Conservation (phyloP, 495 filamentous ascomycete species). For the Talaromyces stipitatus region DNA sequence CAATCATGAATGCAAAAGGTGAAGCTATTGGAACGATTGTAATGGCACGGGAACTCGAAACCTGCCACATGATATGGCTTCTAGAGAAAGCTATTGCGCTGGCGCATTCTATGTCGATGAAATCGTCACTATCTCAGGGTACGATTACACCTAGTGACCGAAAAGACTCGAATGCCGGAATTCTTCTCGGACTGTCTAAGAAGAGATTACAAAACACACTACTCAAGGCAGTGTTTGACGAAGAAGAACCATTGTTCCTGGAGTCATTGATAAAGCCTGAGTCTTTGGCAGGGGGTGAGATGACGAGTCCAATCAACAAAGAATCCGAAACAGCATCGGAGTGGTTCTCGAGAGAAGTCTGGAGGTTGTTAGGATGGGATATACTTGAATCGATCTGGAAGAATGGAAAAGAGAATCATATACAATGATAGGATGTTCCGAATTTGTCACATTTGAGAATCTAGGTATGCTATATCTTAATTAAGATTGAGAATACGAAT, state of each 20-base stretch:
- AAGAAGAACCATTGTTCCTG: slow-evolving; percentile 20
- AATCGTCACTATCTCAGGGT: neutral
- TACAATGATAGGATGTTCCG: neutral
- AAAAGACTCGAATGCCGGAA: neutral
- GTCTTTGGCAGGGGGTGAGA: slow-evolving; percentile 14
- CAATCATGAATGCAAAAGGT: slow-evolving; percentile 12
- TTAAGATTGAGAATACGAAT: slow-evolving; percentile 51
- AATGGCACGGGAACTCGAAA: slow-evolving; percentile 19
- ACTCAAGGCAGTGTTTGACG: slow-evolving; percentile 31
- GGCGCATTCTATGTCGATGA: slow-evolving; percentile 8
- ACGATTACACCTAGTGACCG: neutral
- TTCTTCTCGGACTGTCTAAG: slow-evolving; percentile 19
- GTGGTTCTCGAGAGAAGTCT: slow-evolving; percentile 42
- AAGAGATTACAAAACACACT: slow-evolving; percentile 32
- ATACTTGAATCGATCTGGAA: slow-evolving; percentile 15
- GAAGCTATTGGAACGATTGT: slow-evolving; percentile 7
- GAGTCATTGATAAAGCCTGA: slow-evolving; percentile 15
- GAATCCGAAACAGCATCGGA: slow-evolving; percentile 19
- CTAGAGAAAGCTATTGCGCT: slow-evolving; percentile 26
- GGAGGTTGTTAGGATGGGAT: slow-evolving; percentile 45
- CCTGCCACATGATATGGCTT: slow-evolving; percentile 29
- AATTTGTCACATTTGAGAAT: neutral
- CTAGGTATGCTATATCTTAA: slow-evolving; percentile 13
- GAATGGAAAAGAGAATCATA: neutral
- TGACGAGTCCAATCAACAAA: neutral